A percentile compares a stretch with the other conserved stretches of the same genome.
Evolutionary conservation across 129 eudicot genomes (phyloP).

Genomic region (Lactuca sativa): DNA sequence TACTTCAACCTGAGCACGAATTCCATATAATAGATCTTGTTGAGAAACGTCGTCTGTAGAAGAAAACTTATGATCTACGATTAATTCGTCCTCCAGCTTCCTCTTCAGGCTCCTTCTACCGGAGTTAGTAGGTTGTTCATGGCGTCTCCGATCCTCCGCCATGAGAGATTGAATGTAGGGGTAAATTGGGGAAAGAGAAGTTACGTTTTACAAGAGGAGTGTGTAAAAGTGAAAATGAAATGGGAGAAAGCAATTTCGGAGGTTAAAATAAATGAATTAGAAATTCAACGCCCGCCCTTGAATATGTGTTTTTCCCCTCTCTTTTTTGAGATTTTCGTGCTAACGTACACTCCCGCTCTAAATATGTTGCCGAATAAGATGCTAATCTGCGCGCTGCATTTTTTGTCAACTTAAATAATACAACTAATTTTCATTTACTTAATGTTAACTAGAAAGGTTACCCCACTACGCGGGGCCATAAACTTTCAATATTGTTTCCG

Average conservation of each 20-base stretch:
- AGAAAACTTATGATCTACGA: constrained; percentile 38
- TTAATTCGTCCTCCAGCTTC: constrained; percentile 66
- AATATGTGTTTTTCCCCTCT: neutral
- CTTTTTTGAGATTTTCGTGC: constrained; percentile 29
- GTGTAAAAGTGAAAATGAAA: constrained; percentile 30
- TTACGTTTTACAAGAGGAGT: neutral
- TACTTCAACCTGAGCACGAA: constrained; percentile 56
- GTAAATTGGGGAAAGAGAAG: constrained; percentile 29
- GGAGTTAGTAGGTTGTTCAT: constrained; percentile 46
- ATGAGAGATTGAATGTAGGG: constrained; percentile 40
- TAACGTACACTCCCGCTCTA: constrained; percentile 40
- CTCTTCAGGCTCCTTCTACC: constrained; percentile 79
- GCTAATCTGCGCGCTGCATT: constrained; percentile 17
- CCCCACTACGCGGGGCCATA: too few species aligned
- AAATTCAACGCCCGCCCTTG: constrained; percentile 23
- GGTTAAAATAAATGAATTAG: constrained; percentile 2
- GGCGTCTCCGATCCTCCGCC: constrained; percentile 70
- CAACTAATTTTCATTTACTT: too few species aligned
- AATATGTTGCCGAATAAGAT: neutral
- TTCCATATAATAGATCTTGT: constrained; percentile 55
- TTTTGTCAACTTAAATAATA: neutral
- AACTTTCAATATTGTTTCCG: too few species aligned
- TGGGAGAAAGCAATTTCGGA: constrained; percentile 11
- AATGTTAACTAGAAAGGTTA: too few species aligned
- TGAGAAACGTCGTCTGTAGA: constrained; percentile 32